Percentiles rank a stretch among this genome's conserved stretches.
Evolutionary conservation across 129 eudicot species (phyloP).

Genomic region (Tanacetum coccineum): DNA sequence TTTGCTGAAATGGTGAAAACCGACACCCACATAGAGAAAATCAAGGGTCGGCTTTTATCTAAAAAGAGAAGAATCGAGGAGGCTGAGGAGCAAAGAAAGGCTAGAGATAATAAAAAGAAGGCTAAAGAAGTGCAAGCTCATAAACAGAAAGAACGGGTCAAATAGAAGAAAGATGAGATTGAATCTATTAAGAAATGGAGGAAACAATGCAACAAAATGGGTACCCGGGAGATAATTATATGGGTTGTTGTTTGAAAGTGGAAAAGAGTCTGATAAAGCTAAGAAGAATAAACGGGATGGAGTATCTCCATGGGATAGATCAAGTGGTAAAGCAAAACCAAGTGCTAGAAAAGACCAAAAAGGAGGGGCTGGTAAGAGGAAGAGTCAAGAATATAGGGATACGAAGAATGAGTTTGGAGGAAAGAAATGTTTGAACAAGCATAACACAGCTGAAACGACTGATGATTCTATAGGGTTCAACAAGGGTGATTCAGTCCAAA

Average conservation of each 20-base stretch:
- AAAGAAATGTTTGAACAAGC: constrained; percentile 89
- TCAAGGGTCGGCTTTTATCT: constrained; percentile 66
- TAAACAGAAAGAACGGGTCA: constrained; percentile 69
- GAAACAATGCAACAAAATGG: constrained; percentile 87
- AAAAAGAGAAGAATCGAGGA: no score
- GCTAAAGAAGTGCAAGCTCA: no score
- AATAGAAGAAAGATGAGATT: constrained; percentile 76
- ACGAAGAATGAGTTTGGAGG: constrained; percentile 79
- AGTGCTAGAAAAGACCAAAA: constrained; percentile 56
- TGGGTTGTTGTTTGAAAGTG: constrained; percentile 57
- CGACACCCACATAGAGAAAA: constrained; percentile 87
- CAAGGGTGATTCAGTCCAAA: constrained; percentile 32
- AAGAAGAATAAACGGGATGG: constrained; percentile 52
- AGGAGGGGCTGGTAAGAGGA: constrained; percentile 53
- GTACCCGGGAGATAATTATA: constrained; percentile 48
- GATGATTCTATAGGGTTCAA: constrained; percentile 58
- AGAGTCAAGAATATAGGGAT: constrained; percentile 55
- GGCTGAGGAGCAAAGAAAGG: no score
- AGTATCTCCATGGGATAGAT: constrained; percentile 64
- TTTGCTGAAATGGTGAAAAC: constrained; percentile 91
- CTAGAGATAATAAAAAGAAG: no score
- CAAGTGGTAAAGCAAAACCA: constrained; percentile 67
- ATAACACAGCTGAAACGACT: constrained; percentile 80
- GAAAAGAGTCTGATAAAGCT: constrained; percentile 42
- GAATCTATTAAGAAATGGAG: constrained; percentile 96